Conservation (phyloP, 2,329 filamentous ascomycete genomes). For the Alternaria sp. region DNA sequence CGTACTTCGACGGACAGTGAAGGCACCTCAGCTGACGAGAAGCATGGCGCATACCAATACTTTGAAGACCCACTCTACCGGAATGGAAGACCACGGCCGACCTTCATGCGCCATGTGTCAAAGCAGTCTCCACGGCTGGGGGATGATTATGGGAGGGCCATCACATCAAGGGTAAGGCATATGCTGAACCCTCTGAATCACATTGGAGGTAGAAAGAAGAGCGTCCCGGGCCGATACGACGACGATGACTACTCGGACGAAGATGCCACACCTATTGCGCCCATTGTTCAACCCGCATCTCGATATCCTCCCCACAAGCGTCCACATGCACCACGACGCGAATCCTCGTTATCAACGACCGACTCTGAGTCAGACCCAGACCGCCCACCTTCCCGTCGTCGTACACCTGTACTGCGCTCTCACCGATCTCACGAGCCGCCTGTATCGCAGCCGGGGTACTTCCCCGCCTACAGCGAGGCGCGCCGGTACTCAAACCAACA, state of each 20-base stretch:
- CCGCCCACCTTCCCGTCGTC: slow-evolving; percentile 34
- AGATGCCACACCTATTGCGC: slow-evolving; percentile 42
- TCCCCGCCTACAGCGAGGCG: slow-evolving; percentile 45
- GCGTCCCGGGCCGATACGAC: slow-evolving; percentile 38
- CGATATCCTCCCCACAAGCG: slow-evolving; percentile 44
- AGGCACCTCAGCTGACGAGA: slow-evolving; percentile 53
- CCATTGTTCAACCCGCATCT: slow-evolving; percentile 30
- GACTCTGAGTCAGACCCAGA: slow-evolving; percentile 45
- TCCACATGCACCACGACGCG: slow-evolving; percentile 43
- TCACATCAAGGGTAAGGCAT: slow-evolving; percentile 46
- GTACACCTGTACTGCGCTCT: slow-evolving; percentile 50
- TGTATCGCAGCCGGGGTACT: slow-evolving; percentile 51
- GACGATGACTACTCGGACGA: slow-evolving; percentile 44
- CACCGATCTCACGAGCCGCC: slow-evolving; percentile 56
- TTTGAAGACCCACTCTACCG: slow-evolving; percentile 61
- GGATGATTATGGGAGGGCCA: slow-evolving; percentile 40
- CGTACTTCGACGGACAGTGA: slow-evolving; percentile 51
- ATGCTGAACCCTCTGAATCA: slow-evolving; percentile 47
- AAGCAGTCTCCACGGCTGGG: slow-evolving; percentile 40
- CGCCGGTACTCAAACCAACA: slow-evolving; percentile 42
- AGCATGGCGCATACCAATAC: slow-evolving; percentile 56
- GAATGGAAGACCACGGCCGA: slow-evolving; percentile 55
- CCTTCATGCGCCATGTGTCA: slow-evolving; percentile 54
- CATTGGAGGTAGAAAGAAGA: slow-evolving; percentile 33
- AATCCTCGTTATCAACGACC: slow-evolving; percentile 47